Conservation (phyloP, 2,329 filamentous ascomycete species). For the Monosporascus sp. region DNA sequence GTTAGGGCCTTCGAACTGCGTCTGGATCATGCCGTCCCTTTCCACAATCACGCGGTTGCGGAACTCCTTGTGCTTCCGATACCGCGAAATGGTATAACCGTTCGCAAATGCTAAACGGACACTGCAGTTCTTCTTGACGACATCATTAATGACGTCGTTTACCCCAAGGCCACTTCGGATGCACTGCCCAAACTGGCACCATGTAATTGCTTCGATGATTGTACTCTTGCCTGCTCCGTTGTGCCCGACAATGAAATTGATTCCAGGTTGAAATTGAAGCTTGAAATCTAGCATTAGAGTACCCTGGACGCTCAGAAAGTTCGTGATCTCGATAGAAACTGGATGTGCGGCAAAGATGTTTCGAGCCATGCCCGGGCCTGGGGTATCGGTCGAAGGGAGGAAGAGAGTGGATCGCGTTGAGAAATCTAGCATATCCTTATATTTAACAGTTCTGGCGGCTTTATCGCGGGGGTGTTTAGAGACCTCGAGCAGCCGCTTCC, state of each 20-base stretch:
- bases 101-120: constrained; percentile 26
- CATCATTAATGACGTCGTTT: constrained; percentile 28
- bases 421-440: constrained; percentile 11
- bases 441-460: constrained; percentile 3
- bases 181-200: constrained; percentile 30
- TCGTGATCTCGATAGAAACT: constrained; percentile 24
- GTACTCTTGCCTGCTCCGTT: constrained; percentile 30
- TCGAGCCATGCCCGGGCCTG: background rate
- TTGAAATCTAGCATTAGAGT: constrained; percentile 23
- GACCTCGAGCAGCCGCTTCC: constrained; percentile 12
- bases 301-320: constrained; percentile 28
- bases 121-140: constrained; percentile 20
- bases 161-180: constrained; percentile 22
- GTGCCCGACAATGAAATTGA: constrained; percentile 24
- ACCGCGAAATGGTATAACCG: constrained; percentile 25
- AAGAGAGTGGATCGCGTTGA: background rate
- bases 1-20: constrained; percentile 21
- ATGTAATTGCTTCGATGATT: constrained; percentile 28
- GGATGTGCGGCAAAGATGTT: constrained; percentile 23
- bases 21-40: constrained; percentile 19
- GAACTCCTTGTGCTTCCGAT: constrained; percentile 21
- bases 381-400: background rate
- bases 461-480: constrained; percentile 1
- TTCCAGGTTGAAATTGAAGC: constrained; percentile 17
- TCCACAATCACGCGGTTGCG: constrained; percentile 24